Evolutionary conservation across 1,139 yeast species (phyloP), one percentile per base, ranked within the genome.

Genomic region (Pichia sp.): DNA sequence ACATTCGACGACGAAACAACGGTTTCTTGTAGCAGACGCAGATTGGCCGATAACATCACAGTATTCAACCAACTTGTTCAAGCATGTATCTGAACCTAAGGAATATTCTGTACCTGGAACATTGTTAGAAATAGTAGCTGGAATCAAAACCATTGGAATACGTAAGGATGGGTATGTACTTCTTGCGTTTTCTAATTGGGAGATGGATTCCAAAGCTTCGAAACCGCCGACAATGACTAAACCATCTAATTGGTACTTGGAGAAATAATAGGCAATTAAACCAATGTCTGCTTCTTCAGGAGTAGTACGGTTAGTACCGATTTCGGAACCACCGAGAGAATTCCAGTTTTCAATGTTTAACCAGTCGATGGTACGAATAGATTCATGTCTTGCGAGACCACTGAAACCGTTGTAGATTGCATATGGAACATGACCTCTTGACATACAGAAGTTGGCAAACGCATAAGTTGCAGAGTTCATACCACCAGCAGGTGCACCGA

Each of bases 91-190:
- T 20, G 84, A 73, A 47, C 94, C 94, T 46, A 85, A 67, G 1
- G 93, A 84, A 62, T 84, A 85, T 63, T 85, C 91, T 4, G 91
- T 82, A 51, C 94, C 94, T 28, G 94, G 94, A 39, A 85, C 93
- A 59, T 85, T 85, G 64, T 85, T 85, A 19, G 93, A 84, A 43
- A 85, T 83, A 2, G 94, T 85, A n/a, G 93, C 84, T 27, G 94
- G 94, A 52, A 85, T 77, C 56, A 82, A 73, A 44, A 83, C 83
- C 85, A 84, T 80, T 53, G 94, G 93, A 45, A 85, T 84, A 61
- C 86, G 75, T 66, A 85, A 85, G 4, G 80, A 77, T 35, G 93
- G 94, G 66, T 83, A 85, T 59, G 75, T 72, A 1, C 68, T 54
- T 66, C 90, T 75, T 38, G 85, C 81, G 55, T 70, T 73, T 56